These are phyloP conservation scores for Arthrinium puccinioides DNA, from an alignment of 2,329 filamentous ascomycete genomes.

Conservation along the genomic window DNA sequence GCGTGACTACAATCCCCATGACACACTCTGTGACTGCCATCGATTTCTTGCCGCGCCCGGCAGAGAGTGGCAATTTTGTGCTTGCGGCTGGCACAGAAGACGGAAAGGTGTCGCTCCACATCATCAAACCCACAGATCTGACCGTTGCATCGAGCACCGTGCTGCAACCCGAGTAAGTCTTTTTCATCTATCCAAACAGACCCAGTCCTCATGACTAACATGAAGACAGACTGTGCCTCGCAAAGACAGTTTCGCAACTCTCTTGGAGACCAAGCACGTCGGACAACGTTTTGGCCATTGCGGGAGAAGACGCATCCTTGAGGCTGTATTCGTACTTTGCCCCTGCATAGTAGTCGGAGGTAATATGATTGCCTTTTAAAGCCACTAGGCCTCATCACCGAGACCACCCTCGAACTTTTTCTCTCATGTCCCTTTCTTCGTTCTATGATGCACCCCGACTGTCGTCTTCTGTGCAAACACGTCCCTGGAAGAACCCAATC, in stretches of 20 bases:
- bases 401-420: no score
- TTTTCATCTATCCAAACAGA: background rate
- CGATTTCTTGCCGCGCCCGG: constrained; percentile 46
- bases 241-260: constrained; percentile 59
- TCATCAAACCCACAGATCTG: constrained; percentile 32
- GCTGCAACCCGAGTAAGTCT: constrained; percentile 31
- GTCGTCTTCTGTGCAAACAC: no score
- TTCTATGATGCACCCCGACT: no score
- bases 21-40: constrained; percentile 62
- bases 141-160: constrained; percentile 26
- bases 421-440: no score
- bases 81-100: constrained; percentile 53
- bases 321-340: constrained; percentile 43
- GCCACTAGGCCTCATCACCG: no score
- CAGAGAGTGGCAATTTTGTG: constrained; percentile 24
- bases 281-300: constrained; percentile 39
- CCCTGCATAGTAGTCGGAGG: no score
- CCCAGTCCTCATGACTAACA: background rate
- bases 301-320: constrained; percentile 55
- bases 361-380: no score
- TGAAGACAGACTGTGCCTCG: constrained; percentile 42
- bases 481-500: no score
- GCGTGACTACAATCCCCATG: constrained; percentile 45
- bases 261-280: constrained; percentile 53
- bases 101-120: constrained; percentile 37